phyloP scores from a whole-genome alignment of 1,284 basidiomycete genomes.

The Tremellales sp. region DNA sequence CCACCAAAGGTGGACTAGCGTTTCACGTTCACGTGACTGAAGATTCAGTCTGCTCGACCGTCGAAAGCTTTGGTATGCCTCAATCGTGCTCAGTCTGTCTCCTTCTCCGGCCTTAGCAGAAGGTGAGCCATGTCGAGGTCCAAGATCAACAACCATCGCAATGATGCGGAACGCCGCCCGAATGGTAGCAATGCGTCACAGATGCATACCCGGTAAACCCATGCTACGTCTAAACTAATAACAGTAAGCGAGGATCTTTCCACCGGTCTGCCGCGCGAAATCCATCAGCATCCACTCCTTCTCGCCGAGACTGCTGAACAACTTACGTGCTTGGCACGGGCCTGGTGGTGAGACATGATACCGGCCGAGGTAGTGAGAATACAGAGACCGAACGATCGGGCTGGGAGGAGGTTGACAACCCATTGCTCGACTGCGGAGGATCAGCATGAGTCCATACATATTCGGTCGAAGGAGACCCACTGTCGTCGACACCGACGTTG shows the following conservation, averaged over 20 bases:
- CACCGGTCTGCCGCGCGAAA: slow-evolving; percentile 41
- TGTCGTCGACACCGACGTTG: slow-evolving; percentile 90
- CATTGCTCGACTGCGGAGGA: slow-evolving; percentile 44
- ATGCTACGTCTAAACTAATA: slow-evolving; percentile 41
- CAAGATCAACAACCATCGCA: too few relatives aligned
- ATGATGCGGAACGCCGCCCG: too few relatives aligned
- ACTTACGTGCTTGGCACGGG: slow-evolving; percentile 86
- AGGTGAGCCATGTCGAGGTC: too few relatives aligned
- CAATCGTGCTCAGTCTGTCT: too few relatives aligned
- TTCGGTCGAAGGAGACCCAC: slow-evolving; percentile 76
- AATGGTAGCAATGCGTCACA: too few relatives aligned
- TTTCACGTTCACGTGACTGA: too few relatives aligned
- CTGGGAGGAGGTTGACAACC: slow-evolving; percentile 86
- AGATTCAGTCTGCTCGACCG: too few relatives aligned
- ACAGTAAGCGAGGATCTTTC: slow-evolving; percentile 53
- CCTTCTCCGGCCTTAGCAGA: too few relatives aligned
- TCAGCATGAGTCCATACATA: slow-evolving; percentile 18
- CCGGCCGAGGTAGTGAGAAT: slow-evolving; percentile 95
- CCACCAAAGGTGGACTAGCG: too few relatives aligned
- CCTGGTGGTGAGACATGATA: slow-evolving; percentile 99
- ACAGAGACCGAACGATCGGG: slow-evolving; percentile 94
- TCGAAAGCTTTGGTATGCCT: too few relatives aligned
- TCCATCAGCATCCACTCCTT: background rate
- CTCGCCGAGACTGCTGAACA: background rate
- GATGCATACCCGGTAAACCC: background rate